Base-by-base conservation (phyloP, 257 asterid species). In the Apocynum venetum region DNA sequence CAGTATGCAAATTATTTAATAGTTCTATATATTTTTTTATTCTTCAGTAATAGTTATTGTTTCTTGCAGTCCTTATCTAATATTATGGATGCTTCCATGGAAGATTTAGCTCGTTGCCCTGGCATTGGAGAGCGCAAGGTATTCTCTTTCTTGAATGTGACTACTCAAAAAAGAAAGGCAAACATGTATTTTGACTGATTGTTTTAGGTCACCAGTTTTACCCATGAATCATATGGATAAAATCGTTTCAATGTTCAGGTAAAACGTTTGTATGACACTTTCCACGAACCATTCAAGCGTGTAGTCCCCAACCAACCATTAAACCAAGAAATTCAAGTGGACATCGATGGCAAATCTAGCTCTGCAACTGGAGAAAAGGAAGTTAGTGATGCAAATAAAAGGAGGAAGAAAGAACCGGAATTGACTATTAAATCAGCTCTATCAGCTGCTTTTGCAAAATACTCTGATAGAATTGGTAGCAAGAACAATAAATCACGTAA, bases 41-140 rank as follows among this genome's bases (percentile, higher is more conserved):
- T 44, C 10, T 20, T 0, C 20, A 20, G 51, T 35, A 46, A 48
- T 38, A 31, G 76, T 74, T 67, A 9, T 38, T 41, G 6, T 20
- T 48, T 75, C 61, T 70, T 82, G 79, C 88, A 96, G 97, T 96
- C 99, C 68, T 93, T 91, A 66, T 85, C 97, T 52, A 86, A 89
- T 77, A 86, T 93, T 80, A 93, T 96, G 99, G 99, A 96, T 76
- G 96, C 98, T 77, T 91, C 99, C 57, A 93, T 96, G 98, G 98
- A 96, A 83, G 99, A 93, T 84, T 89, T 96, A 76, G 96, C 98
- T 69, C 96, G 97, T 82, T 96, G 99, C 89, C 99, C 97, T 1
- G 98, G 98, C 80, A 93, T 96, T 80, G 99, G 99, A 82, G 99
- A 96, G 77, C 90, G 90, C 82, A 96, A 96, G 99, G 98, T 91